Evolutionary conservation across 176 grass and related monocot genomes (phyloP).

Genomic region (Carex myosuroides): DNA sequence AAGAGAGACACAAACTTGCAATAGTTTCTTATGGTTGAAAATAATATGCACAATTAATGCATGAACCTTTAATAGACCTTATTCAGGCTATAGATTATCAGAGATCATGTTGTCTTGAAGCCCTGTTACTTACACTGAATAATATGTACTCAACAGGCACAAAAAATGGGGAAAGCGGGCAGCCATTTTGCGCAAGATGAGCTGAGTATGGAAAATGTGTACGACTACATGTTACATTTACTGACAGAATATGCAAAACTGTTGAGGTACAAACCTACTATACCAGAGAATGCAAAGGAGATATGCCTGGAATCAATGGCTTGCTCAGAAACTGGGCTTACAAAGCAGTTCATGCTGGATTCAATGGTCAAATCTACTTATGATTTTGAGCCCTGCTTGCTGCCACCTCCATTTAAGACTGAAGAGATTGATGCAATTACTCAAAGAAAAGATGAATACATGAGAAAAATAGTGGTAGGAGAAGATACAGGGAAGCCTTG

Average conservation of each 20-base stretch:
- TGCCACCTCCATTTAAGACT: slow-evolving; percentile 46
- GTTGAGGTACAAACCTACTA: slow-evolving; percentile 60
- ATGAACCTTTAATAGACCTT: neutral
- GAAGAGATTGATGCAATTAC: slow-evolving; percentile 22
- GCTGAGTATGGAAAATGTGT: slow-evolving; percentile 69
- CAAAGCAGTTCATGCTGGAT: slow-evolving; percentile 45
- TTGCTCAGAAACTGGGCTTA: slow-evolving; percentile 7
- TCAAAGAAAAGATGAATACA: neutral
- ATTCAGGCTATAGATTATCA: neutral
- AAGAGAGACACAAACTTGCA: neutral
- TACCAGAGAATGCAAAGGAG: slow-evolving; percentile 60
- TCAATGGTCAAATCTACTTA: slow-evolving; percentile 51
- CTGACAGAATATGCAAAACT: slow-evolving; percentile 53
- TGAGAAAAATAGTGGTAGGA: neutral
- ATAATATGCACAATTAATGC: neutral
- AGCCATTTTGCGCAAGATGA: slow-evolving; percentile 45
- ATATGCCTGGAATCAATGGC: slow-evolving; percentile 58
- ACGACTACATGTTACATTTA: slow-evolving; percentile 93
- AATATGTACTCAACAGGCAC: slow-evolving; percentile 21
- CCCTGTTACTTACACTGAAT: neutral
- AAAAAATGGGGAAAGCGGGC: slow-evolving; percentile 30
- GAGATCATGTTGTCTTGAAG: neutral
- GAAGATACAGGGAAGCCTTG: neutral
- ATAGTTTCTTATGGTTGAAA: neutral
- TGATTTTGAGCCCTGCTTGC: slow-evolving; percentile 38